Conservation (phyloP, 2,329 filamentous ascomycete species). For the Parascedosporium putredinis region DNA sequence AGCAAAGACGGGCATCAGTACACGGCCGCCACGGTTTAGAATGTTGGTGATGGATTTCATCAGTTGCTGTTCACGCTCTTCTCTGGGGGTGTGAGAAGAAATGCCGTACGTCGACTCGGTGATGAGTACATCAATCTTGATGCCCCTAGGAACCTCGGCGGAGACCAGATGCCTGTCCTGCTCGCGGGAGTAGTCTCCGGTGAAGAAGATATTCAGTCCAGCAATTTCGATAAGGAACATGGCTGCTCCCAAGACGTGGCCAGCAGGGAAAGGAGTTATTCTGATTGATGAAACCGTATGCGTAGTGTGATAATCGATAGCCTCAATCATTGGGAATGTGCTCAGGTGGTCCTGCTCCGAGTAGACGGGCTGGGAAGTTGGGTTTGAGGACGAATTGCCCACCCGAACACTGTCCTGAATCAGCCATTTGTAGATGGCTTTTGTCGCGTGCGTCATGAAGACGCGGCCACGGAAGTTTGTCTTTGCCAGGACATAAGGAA, state of each 20-base stretch:
- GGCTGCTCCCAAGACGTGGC: conserved; percentile 93
- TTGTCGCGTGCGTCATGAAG: conserved; percentile 98
- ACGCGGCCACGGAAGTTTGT: conserved; percentile 95
- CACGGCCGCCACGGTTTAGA: conserved; percentile 81
- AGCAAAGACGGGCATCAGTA: conserved; percentile 90
- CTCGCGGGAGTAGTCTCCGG: conserved; percentile 92
- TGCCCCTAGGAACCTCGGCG: conserved; percentile 74
- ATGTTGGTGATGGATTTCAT: conserved; percentile 94
- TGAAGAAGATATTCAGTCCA: conserved; percentile 93
- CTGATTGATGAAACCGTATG: conserved; percentile 94
- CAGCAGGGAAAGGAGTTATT: conserved; percentile 93
- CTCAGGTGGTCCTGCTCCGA: conserved; percentile 92
- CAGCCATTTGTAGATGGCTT: conserved; percentile 99
- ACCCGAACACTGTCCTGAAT: conserved; percentile 96
- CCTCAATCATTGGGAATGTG: conserved; percentile 89
- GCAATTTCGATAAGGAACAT: conserved; percentile 99
- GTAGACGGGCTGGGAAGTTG: conserved; percentile 67
- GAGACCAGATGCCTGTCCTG: conserved; percentile 93
- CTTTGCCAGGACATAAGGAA: conserved; percentile 94
- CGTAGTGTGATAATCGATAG: conserved; percentile 96
- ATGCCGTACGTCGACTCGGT: conserved; percentile 97
- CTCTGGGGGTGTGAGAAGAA: conserved; percentile 78
- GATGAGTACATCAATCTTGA: conserved; percentile 93
- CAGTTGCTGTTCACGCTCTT: conserved; percentile 83
- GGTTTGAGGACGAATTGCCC: conserved; percentile 56